Evolutionary conservation across 495 filamentous ascomycete genomes (phyloP), one percentile per base, ranked within the genome.

Genomic region (Mytilinidion resinicola): DNA sequence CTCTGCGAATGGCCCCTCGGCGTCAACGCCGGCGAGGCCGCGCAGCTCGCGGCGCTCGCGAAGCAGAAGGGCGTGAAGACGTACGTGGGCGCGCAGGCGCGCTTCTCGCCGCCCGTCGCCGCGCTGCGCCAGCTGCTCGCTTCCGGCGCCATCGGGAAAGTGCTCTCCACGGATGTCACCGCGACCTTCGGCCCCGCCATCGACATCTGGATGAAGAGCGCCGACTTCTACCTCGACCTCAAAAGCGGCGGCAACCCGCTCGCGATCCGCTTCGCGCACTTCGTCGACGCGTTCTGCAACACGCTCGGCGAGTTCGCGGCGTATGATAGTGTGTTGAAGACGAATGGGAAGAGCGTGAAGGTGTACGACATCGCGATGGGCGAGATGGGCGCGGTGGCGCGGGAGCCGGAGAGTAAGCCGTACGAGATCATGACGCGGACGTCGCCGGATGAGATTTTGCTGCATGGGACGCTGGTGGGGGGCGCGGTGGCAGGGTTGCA

Each of bases 1-100:
- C 30, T 25, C 41, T 15, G 25, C 17, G 60, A 62, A 30, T 64
- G 58, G 61, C 58, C 58, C 10, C 38, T 63, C 5, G 41, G n/a
- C 12, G 14, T 15, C 9, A 57, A 34, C 37, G 14, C 47, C 7
- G 17, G 33, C 19, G 61, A 64, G 30, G 53, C 61, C 11, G 25
- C 51, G 10, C 51, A 56, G 30, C 46, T 64, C 10, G 41, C 51
- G 1, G 39, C 12, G 7, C 33, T 61, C 5, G 57, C 52, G 2
- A 53, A 52, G 20, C 21, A 61, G 43, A 51, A 46, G 1, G 53
- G 53, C 1, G 37, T 57, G 0, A n/a, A 42, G 35, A 61, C 42
- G 20, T 17, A 36, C 3, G 53, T 61, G 6, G 46, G 61, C 8
- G 11, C 49, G 15, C 59, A 64, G 36, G 25, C 6, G 0, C 34